Base-by-base conservation (phyloP, 371 early-diverging fungal species). In the Mortierella sp. region DNA sequence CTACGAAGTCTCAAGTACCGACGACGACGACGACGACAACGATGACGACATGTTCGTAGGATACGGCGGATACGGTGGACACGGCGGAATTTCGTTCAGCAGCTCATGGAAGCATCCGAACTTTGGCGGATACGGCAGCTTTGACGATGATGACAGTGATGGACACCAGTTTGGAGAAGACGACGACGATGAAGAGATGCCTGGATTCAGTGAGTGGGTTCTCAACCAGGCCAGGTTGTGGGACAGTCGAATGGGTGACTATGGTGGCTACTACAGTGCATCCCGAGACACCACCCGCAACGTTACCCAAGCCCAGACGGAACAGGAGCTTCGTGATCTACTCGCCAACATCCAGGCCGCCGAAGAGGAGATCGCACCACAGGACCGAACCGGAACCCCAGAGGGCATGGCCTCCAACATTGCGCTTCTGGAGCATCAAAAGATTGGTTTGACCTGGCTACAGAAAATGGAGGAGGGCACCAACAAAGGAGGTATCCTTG, bases 401-500 rank as follows among this genome's bases (percentile, higher is more conserved):
- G 87, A 88, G 1, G 88, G 89, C 1, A 73, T 92, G 55, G 77
- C 77, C 0, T 77, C 88, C n/a, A 68, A 68, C 5, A 77, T 83
- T 55, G 76, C 71, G 16, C 76, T 93, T 0, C 58, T 92, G 70
- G 90, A 90, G 64, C 92, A 93, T 76, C 94, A 93, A 79, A 90
- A 90, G 70, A 87, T 88, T 69, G 94, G 92, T 8, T 69, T 93
- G 22, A 87, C 90, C 0, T 93, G 94, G 93, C 84, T 93, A 79
- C 76, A 76, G 10, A 87, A 88, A 40, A 92, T 90, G 90, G 91
- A 91, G 66, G 66, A 89, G 53, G 71, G 80, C 45, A 80, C 79
- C 11, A 86, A 91, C 65, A 71, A 80, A 0, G 96, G 96, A 70
- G 96, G 96, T 8, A 93, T 96, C 44, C 75, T 95, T 31, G 94